A percentile compares a stretch with the other conserved stretches of the same genome.
Conservation (phyloP, 2,329 filamentous ascomycete species). For the Xylaria sp. region DNA sequence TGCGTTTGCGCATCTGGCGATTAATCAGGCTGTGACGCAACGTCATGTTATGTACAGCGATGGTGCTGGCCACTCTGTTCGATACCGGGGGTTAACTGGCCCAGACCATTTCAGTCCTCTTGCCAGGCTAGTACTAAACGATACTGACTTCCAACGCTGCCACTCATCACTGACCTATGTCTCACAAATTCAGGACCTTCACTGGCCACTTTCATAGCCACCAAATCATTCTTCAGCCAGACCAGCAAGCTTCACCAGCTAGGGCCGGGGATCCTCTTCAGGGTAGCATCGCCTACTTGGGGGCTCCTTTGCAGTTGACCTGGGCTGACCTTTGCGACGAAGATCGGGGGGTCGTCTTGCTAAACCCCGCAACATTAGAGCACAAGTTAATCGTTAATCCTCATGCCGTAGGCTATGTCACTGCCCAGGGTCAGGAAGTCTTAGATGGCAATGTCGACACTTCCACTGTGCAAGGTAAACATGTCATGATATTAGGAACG, state of each 20-base stretch:
- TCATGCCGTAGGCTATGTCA: conserved; percentile 45
- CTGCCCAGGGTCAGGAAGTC: conserved; percentile 41
- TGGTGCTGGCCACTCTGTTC: conserved; percentile 34
- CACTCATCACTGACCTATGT: conserved; percentile 14
- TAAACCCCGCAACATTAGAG: conserved; percentile 48
- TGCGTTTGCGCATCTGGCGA: conserved; percentile 50
- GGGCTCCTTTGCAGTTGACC: conserved; percentile 49
- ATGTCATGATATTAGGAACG: conserved; percentile 50
- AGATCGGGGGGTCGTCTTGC: conserved; percentile 46
- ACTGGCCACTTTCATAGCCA: conserved; percentile 52
- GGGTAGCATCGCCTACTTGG: conserved; percentile 50
- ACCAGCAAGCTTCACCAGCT: conserved; percentile 6
- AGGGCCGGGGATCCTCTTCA: conserved; percentile 26
- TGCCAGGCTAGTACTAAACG: conserved; percentile 38
- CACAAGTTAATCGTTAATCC: conserved; percentile 47
- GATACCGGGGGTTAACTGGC: conserved; percentile 47
- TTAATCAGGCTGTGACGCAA: conserved; percentile 50
- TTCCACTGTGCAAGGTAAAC: conserved; percentile 42
- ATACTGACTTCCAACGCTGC: background rate
- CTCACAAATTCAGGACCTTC: conserved; percentile 43
- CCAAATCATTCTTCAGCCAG: conserved; percentile 47
- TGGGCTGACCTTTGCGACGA: conserved; percentile 50
- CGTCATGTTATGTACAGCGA: conserved; percentile 42
- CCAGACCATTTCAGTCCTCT: conserved; percentile 45
- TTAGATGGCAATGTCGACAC: conserved; percentile 39